Evolutionary conservation across 176 grass and related monocot genomes (phyloP).

Genomic region (Musa schizocarpa): DNA sequence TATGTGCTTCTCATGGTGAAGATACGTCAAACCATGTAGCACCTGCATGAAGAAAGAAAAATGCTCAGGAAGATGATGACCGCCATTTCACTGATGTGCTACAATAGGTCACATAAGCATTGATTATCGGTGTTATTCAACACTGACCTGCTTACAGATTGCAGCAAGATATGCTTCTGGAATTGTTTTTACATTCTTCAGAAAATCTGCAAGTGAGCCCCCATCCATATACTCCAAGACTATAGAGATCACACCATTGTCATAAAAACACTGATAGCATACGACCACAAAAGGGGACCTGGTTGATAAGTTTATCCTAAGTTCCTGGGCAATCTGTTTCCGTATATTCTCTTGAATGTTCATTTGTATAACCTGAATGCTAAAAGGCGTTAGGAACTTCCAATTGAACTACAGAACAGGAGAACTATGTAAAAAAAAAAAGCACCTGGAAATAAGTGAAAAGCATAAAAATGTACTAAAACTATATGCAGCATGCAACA

Average conservation of each 20-base stretch:
- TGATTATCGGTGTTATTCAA: conserved; percentile 8
- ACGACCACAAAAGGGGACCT: conserved; percentile 67
- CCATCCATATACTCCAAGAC: conserved; percentile 97
- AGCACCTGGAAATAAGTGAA: too few relatives aligned
- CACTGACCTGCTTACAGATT: conserved; percentile 96
- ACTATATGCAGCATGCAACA: too few relatives aligned
- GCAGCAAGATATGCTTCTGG: conserved; percentile 88
- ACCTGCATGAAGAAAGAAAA: conserved; percentile 41
- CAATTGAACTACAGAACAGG: not conserved
- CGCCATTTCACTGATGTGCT: too few relatives aligned
- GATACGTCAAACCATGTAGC: conserved; percentile 63
- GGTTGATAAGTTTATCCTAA: conserved; percentile 82
- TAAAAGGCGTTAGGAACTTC: not conserved
- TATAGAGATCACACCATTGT: conserved; percentile 84
- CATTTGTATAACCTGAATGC: conserved; percentile 68
- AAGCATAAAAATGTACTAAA: too few relatives aligned
- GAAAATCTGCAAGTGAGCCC: conserved; percentile 83
- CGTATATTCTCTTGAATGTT: conserved; percentile 77
- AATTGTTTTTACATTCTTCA: conserved; percentile 78
- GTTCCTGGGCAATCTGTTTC: conserved; percentile 72
- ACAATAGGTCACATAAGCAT: not conserved
- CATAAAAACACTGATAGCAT: conserved; percentile 88
- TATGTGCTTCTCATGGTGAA: conserved; percentile 73
- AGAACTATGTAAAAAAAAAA: too few relatives aligned
- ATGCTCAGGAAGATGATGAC: not conserved